These are phyloP conservation scores for Aspergillus persii DNA, from an alignment of 2,329 filamentous ascomycete species.

Conservation along the genomic window DNA sequence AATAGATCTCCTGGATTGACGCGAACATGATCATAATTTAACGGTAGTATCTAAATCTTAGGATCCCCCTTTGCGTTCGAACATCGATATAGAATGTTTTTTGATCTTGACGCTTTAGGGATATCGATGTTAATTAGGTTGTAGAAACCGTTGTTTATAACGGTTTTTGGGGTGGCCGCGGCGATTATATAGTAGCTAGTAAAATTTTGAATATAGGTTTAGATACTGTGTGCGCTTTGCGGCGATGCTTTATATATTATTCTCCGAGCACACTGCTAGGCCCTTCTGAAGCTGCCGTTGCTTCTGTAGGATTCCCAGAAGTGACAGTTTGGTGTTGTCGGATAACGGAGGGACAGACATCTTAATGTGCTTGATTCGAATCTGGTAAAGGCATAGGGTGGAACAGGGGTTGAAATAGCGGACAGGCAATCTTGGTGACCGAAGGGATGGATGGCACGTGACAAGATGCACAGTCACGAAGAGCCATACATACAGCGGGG, in stretches of 20 bases:
- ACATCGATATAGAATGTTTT: slow-evolving; percentile 45
- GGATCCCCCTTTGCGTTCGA: slow-evolving; percentile 34
- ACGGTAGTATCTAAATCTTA: slow-evolving; percentile 38
- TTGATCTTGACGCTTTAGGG: slow-evolving; percentile 42
- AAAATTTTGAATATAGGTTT: slow-evolving; percentile 54
- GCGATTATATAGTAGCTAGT: slow-evolving; percentile 50
- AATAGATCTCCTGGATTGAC: slow-evolving; percentile 49
- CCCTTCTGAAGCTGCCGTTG: no score
- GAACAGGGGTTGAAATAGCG: no score
- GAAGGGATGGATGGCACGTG: no score
- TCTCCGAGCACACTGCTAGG: no score
- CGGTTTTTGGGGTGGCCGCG: slow-evolving; percentile 47
- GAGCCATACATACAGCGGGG: no score
- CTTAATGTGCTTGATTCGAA: no score
- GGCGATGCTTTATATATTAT: slow-evolving; percentile 29
- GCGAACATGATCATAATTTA: slow-evolving; percentile 51
- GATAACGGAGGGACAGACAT: no score
- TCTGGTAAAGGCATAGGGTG: no score
- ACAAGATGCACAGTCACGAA: no score
- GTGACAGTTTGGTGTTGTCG: no score
- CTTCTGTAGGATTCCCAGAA: no score
- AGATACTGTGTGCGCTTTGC: slow-evolving; percentile 46
- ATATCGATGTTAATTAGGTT: slow-evolving; percentile 50
- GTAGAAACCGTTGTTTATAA: slow-evolving; percentile 54
- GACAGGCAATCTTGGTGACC: no score